phyloP scores from a whole-genome alignment of 225 moss, liverwort and hornwort species.

The Physcomitrellopsis africana region DNA sequence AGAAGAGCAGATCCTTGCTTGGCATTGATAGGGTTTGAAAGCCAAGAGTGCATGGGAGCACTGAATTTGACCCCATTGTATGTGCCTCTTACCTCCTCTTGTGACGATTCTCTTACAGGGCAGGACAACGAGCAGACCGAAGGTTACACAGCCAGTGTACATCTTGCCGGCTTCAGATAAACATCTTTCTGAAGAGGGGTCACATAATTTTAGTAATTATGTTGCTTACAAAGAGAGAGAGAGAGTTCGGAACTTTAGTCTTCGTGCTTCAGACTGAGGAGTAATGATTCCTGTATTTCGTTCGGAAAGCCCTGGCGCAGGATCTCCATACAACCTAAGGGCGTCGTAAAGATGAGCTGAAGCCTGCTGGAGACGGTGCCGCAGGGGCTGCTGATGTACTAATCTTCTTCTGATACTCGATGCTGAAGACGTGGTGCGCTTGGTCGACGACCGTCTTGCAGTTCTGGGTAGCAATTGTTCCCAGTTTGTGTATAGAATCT shows the following conservation, averaged over 20 bases:
- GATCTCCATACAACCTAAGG: not conserved
- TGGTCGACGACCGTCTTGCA: constrained; percentile 26
- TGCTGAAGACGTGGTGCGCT: not conserved
- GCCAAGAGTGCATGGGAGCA: too few relatives aligned
- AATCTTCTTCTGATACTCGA: not conserved
- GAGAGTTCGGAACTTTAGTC: not conserved
- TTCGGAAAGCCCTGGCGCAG: constrained; percentile 23
- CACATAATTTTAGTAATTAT: too few relatives aligned
- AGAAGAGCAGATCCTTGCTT: too few relatives aligned
- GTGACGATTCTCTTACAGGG: too few relatives aligned
- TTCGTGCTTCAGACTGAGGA: not conserved
- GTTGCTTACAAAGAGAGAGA: not conserved
- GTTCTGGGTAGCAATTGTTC: not conserved
- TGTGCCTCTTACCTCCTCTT: too few relatives aligned
- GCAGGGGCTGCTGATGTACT: not conserved
- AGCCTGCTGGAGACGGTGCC: constrained; percentile 15
- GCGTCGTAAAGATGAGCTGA: constrained; percentile 33
- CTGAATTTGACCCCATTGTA: too few relatives aligned
- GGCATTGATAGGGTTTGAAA: too few relatives aligned
- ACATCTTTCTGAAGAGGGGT: too few relatives aligned
- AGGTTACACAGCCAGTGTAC: too few relatives aligned
- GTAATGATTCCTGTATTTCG: not conserved
- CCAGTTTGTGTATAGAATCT: not conserved
- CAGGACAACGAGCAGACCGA: too few relatives aligned
- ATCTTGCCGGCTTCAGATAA: too few relatives aligned